phyloP scores from a whole-genome alignment of 2,329 filamentous ascomycete species.

The Clarireedia monteithiana region DNA sequence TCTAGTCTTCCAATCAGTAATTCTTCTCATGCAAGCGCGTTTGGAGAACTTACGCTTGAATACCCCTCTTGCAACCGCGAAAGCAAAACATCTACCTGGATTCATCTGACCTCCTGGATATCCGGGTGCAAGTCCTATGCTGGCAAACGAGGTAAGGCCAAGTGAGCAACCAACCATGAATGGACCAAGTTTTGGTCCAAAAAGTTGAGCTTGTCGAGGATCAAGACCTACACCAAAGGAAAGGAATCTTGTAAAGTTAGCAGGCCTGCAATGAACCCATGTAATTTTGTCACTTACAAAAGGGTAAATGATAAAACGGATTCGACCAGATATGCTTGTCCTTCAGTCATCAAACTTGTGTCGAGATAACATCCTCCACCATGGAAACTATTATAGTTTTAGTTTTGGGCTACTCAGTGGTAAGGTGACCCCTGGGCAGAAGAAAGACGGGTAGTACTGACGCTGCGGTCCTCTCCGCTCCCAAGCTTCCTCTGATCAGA shows the following conservation, averaged over 20 bases:
- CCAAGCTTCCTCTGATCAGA: constrained; percentile 32
- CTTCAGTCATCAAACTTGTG: constrained; percentile 23
- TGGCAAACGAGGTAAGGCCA: constrained; percentile 32
- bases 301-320: constrained; percentile 39
- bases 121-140: constrained; percentile 30
- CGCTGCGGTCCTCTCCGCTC: constrained; percentile 25
- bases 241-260: constrained; percentile 31
- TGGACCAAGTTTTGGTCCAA: constrained; percentile 42
- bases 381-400: constrained; percentile 19
- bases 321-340: constrained; percentile 42
- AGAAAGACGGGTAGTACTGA: constrained; percentile 23
- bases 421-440: not conserved
- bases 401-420: not conserved
- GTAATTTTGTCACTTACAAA: constrained; percentile 25
- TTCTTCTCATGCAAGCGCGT: not conserved
- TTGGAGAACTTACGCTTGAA: constrained; percentile 8
- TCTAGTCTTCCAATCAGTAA: constrained; percentile 13
- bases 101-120: constrained; percentile 35
- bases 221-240: constrained; percentile 47
- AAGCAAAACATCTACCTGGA: constrained; percentile 36
- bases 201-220: constrained; percentile 40
- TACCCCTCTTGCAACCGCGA: constrained; percentile 32
- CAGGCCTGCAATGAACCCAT: not conserved
- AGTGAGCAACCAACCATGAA: constrained; percentile 39
- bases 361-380: constrained; percentile 29